phyloP scores from a whole-genome alignment of 2,329 filamentous ascomycete species.

The Talaromyces sp. region DNA sequence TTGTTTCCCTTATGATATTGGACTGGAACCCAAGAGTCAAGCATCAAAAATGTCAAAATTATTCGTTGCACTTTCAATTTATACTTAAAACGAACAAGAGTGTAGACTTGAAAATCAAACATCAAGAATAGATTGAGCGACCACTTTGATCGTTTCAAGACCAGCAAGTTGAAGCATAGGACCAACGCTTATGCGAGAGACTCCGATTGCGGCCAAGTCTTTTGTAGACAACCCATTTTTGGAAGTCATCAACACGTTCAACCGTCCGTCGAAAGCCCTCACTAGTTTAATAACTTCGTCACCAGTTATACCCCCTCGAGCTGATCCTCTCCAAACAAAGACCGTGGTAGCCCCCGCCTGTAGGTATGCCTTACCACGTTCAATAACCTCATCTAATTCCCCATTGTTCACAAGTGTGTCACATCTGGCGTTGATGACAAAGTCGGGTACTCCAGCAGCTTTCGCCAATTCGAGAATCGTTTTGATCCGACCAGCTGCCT shows the following conservation, averaged over 20 bases:
- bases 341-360: constrained; percentile 57
- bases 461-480: constrained; percentile 42
- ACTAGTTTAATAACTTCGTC: constrained; percentile 50
- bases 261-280: constrained; percentile 47
- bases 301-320: constrained; percentile 41
- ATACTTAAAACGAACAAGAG: background rate
- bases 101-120: background rate
- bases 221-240: constrained; percentile 42
- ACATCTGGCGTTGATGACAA: constrained; percentile 57
- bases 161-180: constrained; percentile 47
- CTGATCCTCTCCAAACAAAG: constrained; percentile 58
- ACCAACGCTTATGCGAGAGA: constrained; percentile 56
- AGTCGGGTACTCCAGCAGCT: constrained; percentile 52
- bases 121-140: background rate
- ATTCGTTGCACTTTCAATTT: background rate
- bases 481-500: background rate
- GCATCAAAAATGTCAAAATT: background rate
- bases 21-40: background rate
- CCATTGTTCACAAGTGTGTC: constrained; percentile 49
- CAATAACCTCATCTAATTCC: constrained; percentile 49
- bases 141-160: constrained; percentile 25
- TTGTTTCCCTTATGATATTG: background rate
- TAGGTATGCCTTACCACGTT: constrained; percentile 56
- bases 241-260: constrained; percentile 46
- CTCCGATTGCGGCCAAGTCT: constrained; percentile 49